Conservation (phyloP, 345 rosid genomes). For the Citrus medica region DNA sequence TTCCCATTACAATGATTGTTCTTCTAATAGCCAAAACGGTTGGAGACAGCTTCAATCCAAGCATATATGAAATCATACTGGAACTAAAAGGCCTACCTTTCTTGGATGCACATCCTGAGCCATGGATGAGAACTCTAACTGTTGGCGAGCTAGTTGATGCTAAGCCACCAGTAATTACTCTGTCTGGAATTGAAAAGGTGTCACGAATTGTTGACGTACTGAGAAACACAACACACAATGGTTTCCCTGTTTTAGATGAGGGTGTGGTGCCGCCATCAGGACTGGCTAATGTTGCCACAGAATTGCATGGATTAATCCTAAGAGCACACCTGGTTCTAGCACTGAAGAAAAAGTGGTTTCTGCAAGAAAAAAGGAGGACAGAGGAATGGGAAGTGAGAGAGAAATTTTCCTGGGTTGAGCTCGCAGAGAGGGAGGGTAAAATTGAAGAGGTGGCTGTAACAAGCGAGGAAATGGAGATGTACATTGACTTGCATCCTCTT, state of each 20-base stretch:
- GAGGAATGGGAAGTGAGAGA: constrained; percentile 85
- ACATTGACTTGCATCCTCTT: constrained; percentile 81
- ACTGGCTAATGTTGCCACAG: constrained; percentile 32
- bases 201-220: constrained; percentile 68
- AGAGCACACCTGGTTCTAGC: constrained; percentile 75
- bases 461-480: constrained; percentile 84
- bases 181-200: constrained; percentile 78
- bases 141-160: constrained; percentile 83
- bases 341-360: constrained; percentile 81
- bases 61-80: constrained; percentile 82
- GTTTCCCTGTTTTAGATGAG: constrained; percentile 63
- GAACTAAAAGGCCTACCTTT: constrained; percentile 86
- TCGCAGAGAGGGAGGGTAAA: constrained; percentile 65
- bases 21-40: constrained; percentile 85
- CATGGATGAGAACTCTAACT: constrained; percentile 89
- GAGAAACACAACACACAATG: constrained; percentile 72
- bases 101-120: constrained; percentile 91
- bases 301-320: constrained; percentile 70
- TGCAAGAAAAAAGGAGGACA: constrained; percentile 67
- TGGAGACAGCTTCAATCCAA: constrained; percentile 79
- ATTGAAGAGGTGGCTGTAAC: constrained; percentile 66
- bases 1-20: constrained; percentile 86
- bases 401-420: constrained; percentile 72
- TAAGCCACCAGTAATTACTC: constrained; percentile 65
- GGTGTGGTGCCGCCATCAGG: constrained; percentile 45